A percentile compares a stretch with the other conserved stretches of the same genome.
These are phyloP conservation scores for Kalanchoe fedtschenkoi DNA, from an alignment of 164 flowering plant genomes.

Conservation along the genomic window DNA sequence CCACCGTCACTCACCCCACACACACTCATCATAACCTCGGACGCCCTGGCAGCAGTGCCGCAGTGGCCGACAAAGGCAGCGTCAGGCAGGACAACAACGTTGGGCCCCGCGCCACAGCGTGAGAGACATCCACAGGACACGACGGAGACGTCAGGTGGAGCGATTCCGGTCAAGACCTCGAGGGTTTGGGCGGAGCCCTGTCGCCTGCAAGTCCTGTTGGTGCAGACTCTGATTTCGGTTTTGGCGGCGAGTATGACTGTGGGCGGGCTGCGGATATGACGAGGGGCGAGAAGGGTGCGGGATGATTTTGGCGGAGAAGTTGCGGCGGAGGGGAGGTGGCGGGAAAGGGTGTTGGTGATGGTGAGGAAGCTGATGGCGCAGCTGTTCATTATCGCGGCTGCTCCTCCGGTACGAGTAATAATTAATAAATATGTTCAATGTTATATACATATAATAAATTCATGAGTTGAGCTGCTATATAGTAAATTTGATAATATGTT, in stretches of 20 bases:
- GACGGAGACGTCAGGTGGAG: slow-evolving; percentile 49
- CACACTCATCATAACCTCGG: slow-evolving; percentile 26
- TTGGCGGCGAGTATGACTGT: not conserved
- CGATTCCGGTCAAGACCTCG: slow-evolving; percentile 43
- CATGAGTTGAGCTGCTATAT: no score
- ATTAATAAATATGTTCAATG: no score
- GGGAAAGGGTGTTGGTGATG: not conserved
- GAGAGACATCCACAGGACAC: slow-evolving; percentile 80
- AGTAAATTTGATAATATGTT: no score
- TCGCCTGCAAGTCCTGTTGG: slow-evolving; percentile 54
- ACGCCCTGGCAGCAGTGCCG: slow-evolving; percentile 43
- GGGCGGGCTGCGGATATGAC: not conserved
- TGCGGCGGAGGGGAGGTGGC: not conserved
- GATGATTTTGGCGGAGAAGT: not conserved
- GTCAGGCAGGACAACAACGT: slow-evolving; percentile 54
- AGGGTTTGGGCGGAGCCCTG: slow-evolving; percentile 69
- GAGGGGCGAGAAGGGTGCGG: not conserved
- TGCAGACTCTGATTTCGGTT: slow-evolving; percentile 63
- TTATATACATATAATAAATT: no score
- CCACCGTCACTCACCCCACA: slow-evolving; percentile 16
- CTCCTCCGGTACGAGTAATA: no score
- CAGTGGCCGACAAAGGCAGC: slow-evolving; percentile 42
- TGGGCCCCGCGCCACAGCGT: slow-evolving; percentile 86
- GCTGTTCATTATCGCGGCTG: no score
- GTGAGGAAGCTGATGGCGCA: not conserved